Percentiles rank a stretch among this genome's conserved stretches.
Evolutionary conservation across 352 stramenopile species (phyloP).

Genomic region (Phytophthora tentaculata): DNA sequence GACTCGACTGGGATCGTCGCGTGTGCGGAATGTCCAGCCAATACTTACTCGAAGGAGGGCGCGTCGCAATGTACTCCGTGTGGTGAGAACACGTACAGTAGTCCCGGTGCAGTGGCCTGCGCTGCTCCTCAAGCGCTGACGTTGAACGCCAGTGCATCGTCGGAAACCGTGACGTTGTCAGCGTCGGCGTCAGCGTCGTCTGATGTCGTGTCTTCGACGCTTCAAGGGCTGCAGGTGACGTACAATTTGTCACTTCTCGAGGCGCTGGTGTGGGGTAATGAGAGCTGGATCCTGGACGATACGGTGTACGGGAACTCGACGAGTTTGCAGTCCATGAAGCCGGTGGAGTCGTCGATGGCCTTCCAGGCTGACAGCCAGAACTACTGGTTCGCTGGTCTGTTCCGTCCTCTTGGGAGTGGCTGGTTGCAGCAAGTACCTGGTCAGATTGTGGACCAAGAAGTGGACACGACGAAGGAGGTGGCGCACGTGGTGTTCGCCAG

Average conservation of each 20-base stretch:
- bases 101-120: constrained; percentile 44
- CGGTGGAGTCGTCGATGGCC: constrained; percentile 48
- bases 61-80: constrained; percentile 56
- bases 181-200: constrained; percentile 31
- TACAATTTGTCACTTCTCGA: constrained; percentile 84
- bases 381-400: constrained; percentile 62
- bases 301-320: constrained; percentile 43
- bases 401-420: constrained; percentile 59
- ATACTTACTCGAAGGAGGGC: constrained; percentile 67
- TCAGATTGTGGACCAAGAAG: constrained; percentile 64
- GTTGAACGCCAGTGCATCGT: constrained; percentile 42
- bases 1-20: constrained; percentile 47
- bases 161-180: constrained; percentile 15
- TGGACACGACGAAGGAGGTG: constrained; percentile 48
- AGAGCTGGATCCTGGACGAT: constrained; percentile 57
- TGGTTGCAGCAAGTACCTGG: constrained; percentile 61
- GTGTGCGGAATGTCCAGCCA: constrained; percentile 60
- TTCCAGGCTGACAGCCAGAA: constrained; percentile 59
- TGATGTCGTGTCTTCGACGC: constrained; percentile 29
- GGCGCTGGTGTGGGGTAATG: constrained; percentile 71
- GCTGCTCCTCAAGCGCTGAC: constrained; percentile 52
- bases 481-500: constrained; percentile 66
- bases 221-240: constrained; percentile 45
- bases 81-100: constrained; percentile 72
- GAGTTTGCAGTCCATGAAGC: constrained; percentile 39